phyloP scores from a whole-genome alignment of 768 basidiomycete species.

The Lyophyllum atratum region DNA sequence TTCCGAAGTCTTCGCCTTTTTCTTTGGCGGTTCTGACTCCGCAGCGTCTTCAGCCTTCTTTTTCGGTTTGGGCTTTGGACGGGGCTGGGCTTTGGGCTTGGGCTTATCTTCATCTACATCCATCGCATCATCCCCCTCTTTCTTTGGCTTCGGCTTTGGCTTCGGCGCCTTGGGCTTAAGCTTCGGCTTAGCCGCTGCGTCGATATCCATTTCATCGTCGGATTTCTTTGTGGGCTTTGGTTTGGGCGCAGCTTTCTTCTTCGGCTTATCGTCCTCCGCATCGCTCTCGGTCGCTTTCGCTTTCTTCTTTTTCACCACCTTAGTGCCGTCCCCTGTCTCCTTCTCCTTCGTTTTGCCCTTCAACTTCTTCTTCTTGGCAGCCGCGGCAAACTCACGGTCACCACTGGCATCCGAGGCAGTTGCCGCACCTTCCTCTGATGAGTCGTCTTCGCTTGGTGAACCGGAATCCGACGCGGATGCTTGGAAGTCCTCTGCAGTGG shows the following conservation, averaged over 20 bases:
- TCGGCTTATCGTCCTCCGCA: conserved; percentile 48
- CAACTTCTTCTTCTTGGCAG: conserved; percentile 40
- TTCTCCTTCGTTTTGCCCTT: conserved; percentile 51
- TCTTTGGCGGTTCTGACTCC: conserved; percentile 65
- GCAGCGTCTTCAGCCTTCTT: conserved; percentile 38
- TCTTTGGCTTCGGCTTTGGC: conserved; percentile 38
- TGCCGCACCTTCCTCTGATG: conserved; percentile 66
- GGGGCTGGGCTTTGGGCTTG: too few relatives aligned
- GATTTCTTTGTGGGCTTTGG: conserved; percentile 47
- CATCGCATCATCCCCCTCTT: conserved; percentile 45
- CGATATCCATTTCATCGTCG: conserved; percentile 49
- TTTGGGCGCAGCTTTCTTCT: conserved; percentile 45
- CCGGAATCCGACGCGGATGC: conserved; percentile 84
- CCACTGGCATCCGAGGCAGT: conserved; percentile 87
- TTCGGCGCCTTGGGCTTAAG: conserved; percentile 39
- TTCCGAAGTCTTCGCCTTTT: conserved; percentile 66
- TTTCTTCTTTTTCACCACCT: conserved; percentile 41
- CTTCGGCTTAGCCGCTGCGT: conserved; percentile 34
- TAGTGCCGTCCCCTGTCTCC: conserved; percentile 34
- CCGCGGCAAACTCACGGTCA: conserved; percentile 62
- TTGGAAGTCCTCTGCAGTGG: conserved; percentile 79
- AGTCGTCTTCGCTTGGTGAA: conserved; percentile 80
- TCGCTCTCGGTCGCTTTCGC: conserved; percentile 44
- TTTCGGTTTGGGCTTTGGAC: conserved; percentile 46
- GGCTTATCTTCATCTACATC: conserved; percentile 44